Conservation (phyloP, 352 stramenopile genomes). For the Phytophthora palmivora region DNA sequence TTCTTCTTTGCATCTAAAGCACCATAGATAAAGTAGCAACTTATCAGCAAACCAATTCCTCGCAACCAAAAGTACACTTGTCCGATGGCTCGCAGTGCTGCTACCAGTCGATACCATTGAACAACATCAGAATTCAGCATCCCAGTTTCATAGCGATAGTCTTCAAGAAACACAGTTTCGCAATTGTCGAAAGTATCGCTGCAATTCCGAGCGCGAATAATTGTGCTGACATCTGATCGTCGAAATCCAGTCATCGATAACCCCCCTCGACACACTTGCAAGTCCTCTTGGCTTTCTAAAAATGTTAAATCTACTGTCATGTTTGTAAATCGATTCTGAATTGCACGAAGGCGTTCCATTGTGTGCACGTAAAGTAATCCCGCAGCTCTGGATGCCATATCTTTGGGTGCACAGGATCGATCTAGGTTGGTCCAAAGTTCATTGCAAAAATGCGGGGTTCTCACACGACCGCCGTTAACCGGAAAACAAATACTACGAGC, state of each 20-base stretch:
- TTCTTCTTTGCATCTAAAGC: background rate
- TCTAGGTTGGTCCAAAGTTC: conserved; percentile 38
- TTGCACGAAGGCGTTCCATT: conserved; percentile 3
- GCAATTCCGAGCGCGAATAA: conserved; percentile 34
- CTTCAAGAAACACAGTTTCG: conserved; percentile 45
- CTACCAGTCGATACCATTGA: conserved; percentile 39
- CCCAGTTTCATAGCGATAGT: conserved; percentile 50
- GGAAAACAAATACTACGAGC: conserved; percentile 32
- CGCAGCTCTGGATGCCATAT: conserved; percentile 1
- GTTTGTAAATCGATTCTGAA: conserved; percentile 20
- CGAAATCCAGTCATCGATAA: conserved; percentile 16
- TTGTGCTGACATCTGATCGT: conserved; percentile 27
- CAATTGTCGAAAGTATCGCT: conserved; percentile 19
- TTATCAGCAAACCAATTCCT: conserved; percentile 28
- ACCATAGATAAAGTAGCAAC: conserved; percentile 26
- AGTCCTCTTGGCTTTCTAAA: conserved; percentile 33
- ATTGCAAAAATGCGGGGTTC: conserved; percentile 24
- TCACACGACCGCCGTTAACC: background rate
- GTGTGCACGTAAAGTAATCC: conserved; percentile 25
- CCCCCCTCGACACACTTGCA: conserved; percentile 19
- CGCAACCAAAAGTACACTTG: conserved; percentile 53
- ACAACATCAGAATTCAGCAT: conserved; percentile 28
- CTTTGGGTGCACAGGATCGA: conserved; percentile 16
- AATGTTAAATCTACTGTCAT: conserved; percentile 29
- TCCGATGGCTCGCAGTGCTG: conserved; percentile 33